Percentiles rank a stretch among this genome's conserved stretches.
Conservation (phyloP, 2,329 filamentous ascomycete genomes). For the Aspergillus pseudoterreus region DNA sequence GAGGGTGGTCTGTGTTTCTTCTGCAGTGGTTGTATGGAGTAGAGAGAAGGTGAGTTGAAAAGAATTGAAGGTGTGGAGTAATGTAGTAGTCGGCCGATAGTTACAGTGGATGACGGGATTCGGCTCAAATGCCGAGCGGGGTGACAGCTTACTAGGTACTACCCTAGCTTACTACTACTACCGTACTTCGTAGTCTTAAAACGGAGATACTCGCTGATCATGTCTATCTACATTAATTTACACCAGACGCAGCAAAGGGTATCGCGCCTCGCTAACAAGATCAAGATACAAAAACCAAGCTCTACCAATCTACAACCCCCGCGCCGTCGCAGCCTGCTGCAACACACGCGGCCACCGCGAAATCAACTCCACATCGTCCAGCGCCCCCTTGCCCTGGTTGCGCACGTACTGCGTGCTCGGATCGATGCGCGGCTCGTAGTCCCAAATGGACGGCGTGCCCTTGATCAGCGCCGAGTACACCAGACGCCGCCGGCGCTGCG, state of each 20-base stretch:
- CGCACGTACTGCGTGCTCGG: conserved; percentile 69
- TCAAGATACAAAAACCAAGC: conserved; percentile 1
- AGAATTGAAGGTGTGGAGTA: not conserved
- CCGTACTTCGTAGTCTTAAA: too few relatives aligned
- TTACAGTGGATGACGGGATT: not conserved
- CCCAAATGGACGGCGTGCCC: conserved; percentile 78
- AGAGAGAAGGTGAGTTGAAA: not conserved
- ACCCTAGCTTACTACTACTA: too few relatives aligned
- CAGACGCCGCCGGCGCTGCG: conserved; percentile 73
- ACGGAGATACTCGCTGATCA: not conserved
- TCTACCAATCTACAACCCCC: not conserved
- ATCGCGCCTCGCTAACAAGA: conserved; percentile 27
- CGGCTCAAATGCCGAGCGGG: not conserved
- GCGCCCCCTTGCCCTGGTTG: conserved; percentile 39
- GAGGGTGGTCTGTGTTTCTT: not conserved
- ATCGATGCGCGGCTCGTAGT: conserved; percentile 65
- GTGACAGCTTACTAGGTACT: not conserved
- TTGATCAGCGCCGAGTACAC: conserved; percentile 76
- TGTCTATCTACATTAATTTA: not conserved
- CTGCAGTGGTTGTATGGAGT: too few relatives aligned
- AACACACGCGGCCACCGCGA: conserved; percentile 40
- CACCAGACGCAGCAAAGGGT: conserved; percentile 13
- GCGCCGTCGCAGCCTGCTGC: conserved; percentile 28
- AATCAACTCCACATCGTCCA: conserved; percentile 40
- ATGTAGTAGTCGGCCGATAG: not conserved